Base-by-base conservation (phyloP, 192 early-diverging fungal genomes). In the Gryganskiella cystojenkinii region DNA sequence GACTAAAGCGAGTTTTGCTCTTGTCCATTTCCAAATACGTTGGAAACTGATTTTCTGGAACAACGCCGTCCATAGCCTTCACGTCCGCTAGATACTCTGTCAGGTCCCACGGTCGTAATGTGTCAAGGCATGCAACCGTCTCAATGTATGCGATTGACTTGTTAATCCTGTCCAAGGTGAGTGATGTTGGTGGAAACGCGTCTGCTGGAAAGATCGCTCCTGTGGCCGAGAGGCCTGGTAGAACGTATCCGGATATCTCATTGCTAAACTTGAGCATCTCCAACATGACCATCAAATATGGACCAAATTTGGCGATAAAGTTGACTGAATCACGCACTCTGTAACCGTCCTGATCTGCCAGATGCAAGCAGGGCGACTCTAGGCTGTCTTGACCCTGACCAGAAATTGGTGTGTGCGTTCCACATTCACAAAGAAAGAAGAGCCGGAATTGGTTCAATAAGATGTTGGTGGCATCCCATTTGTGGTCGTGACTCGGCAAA, bases 121-220 rank as follows among this genome's bases (percentile, higher is more conserved):
- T 37, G 15, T 56, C 34, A 28, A 56, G 11, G 13, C 30, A n/a
- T 9, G 19, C 34, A 10, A 56, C 28, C 33, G 28, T 35, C 19
- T 56, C 55, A 7, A 56, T 30, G 34, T 35, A 56, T 7, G n/a
- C 30, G 35, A 56, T 56, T 8, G 55, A 56, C 55, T 56, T 56
- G 55, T 56, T 56, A 33, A 56, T 31, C n/a, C 55, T 33, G 34
- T 56, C 55, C n/a, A 56, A 35, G 9, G 17, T 37, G 15, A 56
- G 55, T 33, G 55, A 56, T 13, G 55, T 37, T 5, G 55, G 2
- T 30, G 33, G 33, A 11, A 24, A 24, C 22, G 55, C 15, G 14
- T 37, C 11, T 37, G 55, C 28, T 25, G 49, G n/a, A 20, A 25
- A 50, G 2, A 8, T 13, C 24, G 11, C n/a, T 25, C 24, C 49